These are phyloP conservation scores for Globisporangium emineosum DNA, from an alignment of 352 stramenopile species.

Conservation along the genomic window DNA sequence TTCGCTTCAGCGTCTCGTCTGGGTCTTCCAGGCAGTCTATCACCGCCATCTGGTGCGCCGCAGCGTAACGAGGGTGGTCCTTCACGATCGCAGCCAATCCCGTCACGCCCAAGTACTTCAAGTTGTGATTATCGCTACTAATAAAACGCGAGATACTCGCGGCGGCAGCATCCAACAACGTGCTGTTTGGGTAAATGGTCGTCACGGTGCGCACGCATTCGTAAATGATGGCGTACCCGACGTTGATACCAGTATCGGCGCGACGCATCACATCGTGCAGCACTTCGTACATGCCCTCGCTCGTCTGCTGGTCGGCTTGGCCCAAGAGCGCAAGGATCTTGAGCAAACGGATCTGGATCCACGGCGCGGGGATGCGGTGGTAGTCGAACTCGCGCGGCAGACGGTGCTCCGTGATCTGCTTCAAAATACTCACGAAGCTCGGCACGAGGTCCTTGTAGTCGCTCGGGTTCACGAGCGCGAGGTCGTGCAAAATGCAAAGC, in stretches of 20 bases:
- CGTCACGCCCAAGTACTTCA: conserved; percentile 99
- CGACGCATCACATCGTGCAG: conserved; percentile 97
- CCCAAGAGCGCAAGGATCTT: conserved; percentile 96
- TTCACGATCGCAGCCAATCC: conserved; percentile 98
- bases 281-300: conserved; percentile 99
- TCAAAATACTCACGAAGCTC: conserved; percentile 98
- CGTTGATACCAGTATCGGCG: conserved; percentile 99
- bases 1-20: conserved; percentile 99
- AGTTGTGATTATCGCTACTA: conserved; percentile 94
- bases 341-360: conserved; percentile 99
- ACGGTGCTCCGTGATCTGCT: conserved; percentile 99
- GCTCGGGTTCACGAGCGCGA: conserved; percentile 86
- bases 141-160: conserved; percentile 95
- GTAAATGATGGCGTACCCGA: conserved; percentile 99
- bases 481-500: conserved; percentile 92
- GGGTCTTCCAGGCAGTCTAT: conserved; percentile 99
- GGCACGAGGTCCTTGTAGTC: conserved; percentile 99
- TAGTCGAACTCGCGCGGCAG: conserved; percentile 99
- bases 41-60: conserved; percentile 99
- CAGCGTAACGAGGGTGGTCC: conserved; percentile 94
- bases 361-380: conserved; percentile 98
- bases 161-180: conserved; percentile 93
- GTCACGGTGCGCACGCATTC: conserved; percentile 98
- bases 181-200: conserved; percentile 99
- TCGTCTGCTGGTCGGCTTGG: conserved; percentile 91